Base-by-base conservation (phyloP, 805 yeast species). In the Lipomyces yamadae region DNA sequence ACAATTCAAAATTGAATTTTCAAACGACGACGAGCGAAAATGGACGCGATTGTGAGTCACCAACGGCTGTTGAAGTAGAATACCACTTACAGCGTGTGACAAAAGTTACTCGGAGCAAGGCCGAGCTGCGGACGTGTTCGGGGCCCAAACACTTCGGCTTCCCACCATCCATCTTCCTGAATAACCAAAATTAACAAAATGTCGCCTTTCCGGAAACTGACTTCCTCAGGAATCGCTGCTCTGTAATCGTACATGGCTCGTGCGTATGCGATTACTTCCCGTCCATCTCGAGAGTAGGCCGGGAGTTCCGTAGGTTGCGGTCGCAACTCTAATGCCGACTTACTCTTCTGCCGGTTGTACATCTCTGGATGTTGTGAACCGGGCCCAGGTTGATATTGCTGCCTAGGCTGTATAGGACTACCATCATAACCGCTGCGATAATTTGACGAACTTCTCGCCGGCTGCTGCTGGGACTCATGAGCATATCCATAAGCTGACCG, bases 141-240 rank as follows among this genome's bases (percentile, higher is more conserved):
- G 29, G 70, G 69, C 45, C 80, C 80, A 42, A 82, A 65, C 29
- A 85, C 85, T 71, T 87, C 91, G 39, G 86, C 86, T 72, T 85
- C 87, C 91, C 91, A 88, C 91, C 91, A 87, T 0, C 90, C 90
- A 71, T 87, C 91, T 30, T 86, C 87, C 74, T 87, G 90, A 81
- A 80, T 84, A 56, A 81, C 81, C 18, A 86, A 72, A 2, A 87
- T 84, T 64, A 85, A 77, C 58, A 87, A 74, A 2, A 82, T 73
- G 69, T 88, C 91, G 65, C 84, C 86, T 72, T 85, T 85, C 56
- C 83, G 80, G 78, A 87, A 88, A 6, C 84, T 77, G 7, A 87
- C 80, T 68, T 87, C 91, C 62, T 85, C 88, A 15, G 87, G 86
- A 33, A 87, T 84, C 2, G 82, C 83, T 0, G 90, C 89, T 2